Conservation (phyloP, 495 filamentous ascomycete species). For the Melanomma pulvis-pyrius region DNA sequence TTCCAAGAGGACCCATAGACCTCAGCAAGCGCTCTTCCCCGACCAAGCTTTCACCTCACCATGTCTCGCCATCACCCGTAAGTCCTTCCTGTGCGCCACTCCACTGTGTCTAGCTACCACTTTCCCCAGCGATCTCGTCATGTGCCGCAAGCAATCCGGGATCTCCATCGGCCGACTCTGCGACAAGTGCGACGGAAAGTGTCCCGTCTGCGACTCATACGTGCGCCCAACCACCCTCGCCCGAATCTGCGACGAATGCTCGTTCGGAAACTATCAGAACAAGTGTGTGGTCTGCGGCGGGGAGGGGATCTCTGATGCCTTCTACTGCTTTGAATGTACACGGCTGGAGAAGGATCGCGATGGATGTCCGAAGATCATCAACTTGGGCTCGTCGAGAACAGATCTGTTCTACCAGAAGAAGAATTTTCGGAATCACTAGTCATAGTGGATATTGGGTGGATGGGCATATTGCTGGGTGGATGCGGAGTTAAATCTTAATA, state of each 20-base stretch:
- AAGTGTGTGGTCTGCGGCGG: conserved; percentile 99
- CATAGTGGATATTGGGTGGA: background rate
- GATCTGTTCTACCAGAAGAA: conserved; percentile 90
- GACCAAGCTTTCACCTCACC: background rate
- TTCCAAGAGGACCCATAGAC: background rate
- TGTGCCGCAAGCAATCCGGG: conserved; percentile 99
- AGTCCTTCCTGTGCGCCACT: conserved; percentile 43
- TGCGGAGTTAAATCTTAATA: background rate
- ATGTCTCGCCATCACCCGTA: conserved; percentile 84
- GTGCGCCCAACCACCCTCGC: conserved; percentile 96
- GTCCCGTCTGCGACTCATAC: conserved; percentile 98
- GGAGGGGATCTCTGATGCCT: conserved; percentile 98
- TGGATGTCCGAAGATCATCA: conserved; percentile 99
- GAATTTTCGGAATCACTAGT: conserved; percentile 71
- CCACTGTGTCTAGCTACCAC: conserved; percentile 24
- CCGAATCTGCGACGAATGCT: conserved; percentile 98
- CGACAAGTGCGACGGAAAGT: conserved; percentile 99
- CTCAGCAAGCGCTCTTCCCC: background rate
- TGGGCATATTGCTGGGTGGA: background rate
- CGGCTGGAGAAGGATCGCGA: conserved; percentile 96
- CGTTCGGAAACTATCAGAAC: conserved; percentile 99
- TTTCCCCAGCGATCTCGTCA: conserved; percentile 83
- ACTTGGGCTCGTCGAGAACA: conserved; percentile 90
- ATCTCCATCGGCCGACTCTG: conserved; percentile 98
- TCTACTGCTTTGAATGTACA: conserved; percentile 99